phyloP scores from a whole-genome alignment of 2,329 filamentous ascomycete species.

The Magnaporthiopsis rhizophila region DNA sequence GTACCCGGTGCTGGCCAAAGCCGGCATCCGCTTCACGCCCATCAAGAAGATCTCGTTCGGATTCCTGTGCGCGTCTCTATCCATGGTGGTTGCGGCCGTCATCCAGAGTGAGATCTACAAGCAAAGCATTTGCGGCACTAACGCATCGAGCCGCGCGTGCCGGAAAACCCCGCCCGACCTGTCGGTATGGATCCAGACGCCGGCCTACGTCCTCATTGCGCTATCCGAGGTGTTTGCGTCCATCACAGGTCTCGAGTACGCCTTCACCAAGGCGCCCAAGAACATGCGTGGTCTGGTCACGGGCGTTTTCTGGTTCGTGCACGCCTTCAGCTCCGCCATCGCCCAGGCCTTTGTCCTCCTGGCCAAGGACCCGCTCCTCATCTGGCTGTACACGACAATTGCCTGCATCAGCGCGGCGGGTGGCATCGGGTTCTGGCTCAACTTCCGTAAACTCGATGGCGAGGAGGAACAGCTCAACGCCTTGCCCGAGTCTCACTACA shows the following conservation, averaged over 20 bases:
- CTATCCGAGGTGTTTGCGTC: constrained; percentile 41
- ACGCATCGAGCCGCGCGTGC: constrained; percentile 34
- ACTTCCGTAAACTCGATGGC: constrained; percentile 48
- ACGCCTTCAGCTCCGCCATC: constrained; percentile 39
- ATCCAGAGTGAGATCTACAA: constrained; percentile 57
- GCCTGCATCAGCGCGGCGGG: constrained; percentile 56
- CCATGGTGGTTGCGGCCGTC: constrained; percentile 49
- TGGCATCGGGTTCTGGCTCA: constrained; percentile 60
- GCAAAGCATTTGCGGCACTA: constrained; percentile 45
- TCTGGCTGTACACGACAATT: constrained; percentile 66
- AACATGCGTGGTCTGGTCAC: constrained; percentile 69
- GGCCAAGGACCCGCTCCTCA: constrained; percentile 51
- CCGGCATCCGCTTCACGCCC: constrained; percentile 61
- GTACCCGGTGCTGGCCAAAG: constrained; percentile 58
- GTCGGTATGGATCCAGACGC: constrained; percentile 55
- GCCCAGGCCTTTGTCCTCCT: constrained; percentile 44
- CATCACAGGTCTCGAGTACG: constrained; percentile 60
- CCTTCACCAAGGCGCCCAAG: constrained; percentile 66
- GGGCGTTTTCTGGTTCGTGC: constrained; percentile 33
- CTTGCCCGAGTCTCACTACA: constrained; percentile 18
- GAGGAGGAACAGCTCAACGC: constrained; percentile 59
- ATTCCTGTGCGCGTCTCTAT: constrained; percentile 54
- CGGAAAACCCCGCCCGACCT: constrained; percentile 29
- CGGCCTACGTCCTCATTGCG: constrained; percentile 39
- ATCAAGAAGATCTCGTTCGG: constrained; percentile 67